phyloP scores from a whole-genome alignment of 352 stramenopile species.

The Globisporangium nunn region DNA sequence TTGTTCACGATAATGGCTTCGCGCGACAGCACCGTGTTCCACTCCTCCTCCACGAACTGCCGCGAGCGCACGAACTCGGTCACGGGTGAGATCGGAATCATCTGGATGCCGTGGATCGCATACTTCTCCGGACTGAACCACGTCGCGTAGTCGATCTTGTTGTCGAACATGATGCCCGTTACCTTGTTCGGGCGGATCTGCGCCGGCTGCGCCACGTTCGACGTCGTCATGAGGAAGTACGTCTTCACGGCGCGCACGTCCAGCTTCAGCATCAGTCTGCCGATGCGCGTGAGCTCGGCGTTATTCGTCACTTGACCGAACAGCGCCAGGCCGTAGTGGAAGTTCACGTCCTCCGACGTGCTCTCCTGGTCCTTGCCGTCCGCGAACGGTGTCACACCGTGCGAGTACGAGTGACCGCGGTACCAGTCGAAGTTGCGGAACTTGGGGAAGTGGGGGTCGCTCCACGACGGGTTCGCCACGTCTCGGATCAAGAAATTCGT shows the following conservation, averaged over 20 bases:
- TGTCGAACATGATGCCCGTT: constrained; percentile 69
- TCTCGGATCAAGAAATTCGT: constrained; percentile 39
- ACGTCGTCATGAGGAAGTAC: constrained; percentile 64
- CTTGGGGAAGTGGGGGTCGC: constrained; percentile 53
- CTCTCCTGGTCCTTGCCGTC: constrained; percentile 67
- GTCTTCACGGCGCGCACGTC: constrained; percentile 43
- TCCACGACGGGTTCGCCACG: constrained; percentile 35
- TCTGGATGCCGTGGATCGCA: constrained; percentile 78
- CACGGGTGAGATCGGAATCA: constrained; percentile 56
- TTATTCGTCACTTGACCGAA: constrained; percentile 36
- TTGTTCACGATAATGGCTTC: constrained; percentile 32
- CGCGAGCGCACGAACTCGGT: constrained; percentile 54
- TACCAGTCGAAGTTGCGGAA: constrained; percentile 69
- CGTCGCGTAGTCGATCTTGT: constrained; percentile 76
- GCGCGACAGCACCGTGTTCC: constrained; percentile 40
- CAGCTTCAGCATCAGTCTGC: constrained; percentile 51
- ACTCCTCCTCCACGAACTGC: constrained; percentile 56
- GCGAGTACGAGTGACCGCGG: constrained; percentile 62
- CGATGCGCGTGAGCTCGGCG: constrained; percentile 17
- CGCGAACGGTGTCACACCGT: constrained; percentile 41
- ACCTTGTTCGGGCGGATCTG: constrained; percentile 41
- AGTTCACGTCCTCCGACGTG: constrained; percentile 64
- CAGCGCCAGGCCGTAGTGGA: constrained; percentile 45
- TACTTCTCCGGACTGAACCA: constrained; percentile 62
- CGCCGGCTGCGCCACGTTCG: constrained; percentile 44